Evolutionary conservation across 192 early-diverging fungal species (phyloP).

Genomic region (Jimgerdemannia flammicorona): DNA sequence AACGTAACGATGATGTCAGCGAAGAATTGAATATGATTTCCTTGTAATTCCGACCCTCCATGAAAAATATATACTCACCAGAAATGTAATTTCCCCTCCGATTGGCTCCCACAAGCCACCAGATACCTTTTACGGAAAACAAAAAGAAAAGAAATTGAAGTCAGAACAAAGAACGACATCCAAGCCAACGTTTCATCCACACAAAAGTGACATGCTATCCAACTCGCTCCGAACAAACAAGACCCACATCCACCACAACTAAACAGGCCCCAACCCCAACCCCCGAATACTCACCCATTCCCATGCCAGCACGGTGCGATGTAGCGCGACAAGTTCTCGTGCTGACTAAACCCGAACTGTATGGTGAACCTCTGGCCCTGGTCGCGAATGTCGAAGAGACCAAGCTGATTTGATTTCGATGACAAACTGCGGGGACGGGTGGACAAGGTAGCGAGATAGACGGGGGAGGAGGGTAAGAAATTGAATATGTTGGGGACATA

Average conservation of each 20-base stretch:
- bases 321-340: not conserved
- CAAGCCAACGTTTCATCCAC: too few relatives aligned
- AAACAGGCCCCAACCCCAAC: not conserved
- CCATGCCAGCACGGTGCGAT: not conserved
- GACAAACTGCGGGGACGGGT: not conserved
- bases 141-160: too few relatives aligned
- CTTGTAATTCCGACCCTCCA: too few relatives aligned
- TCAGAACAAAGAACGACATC: too few relatives aligned
- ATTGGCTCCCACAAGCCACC: too few relatives aligned
- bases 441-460: not conserved
- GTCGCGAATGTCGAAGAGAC: not conserved
- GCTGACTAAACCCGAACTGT: not conserved
- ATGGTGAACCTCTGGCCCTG: not conserved
- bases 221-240: too few relatives aligned
- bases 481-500: not conserved
- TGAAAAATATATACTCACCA: too few relatives aligned
- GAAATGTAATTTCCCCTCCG: too few relatives aligned
- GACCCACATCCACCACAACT: not conserved
- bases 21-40: too few relatives aligned
- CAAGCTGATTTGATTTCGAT: not conserved
- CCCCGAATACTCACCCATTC: not conserved
- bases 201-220: too few relatives aligned
- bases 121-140: too few relatives aligned
- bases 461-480: not conserved
- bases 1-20: too few relatives aligned